Base-by-base conservation (phyloP, 2,329 filamentous ascomycete species). In the Elsinoe arachidis region DNA sequence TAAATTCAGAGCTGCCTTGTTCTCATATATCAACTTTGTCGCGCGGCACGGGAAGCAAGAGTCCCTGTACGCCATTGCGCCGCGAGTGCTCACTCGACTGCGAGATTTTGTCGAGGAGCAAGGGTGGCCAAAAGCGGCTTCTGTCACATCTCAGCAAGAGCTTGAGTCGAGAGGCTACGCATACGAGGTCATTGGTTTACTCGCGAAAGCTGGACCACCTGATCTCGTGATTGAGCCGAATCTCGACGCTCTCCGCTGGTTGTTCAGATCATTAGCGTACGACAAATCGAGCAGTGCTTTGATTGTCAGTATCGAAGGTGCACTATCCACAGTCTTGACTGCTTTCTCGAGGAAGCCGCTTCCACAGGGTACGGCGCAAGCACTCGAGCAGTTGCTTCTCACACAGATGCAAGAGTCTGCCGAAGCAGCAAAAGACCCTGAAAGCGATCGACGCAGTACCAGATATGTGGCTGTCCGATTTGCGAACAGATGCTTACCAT, bases 121-220 rank as follows among this genome's bases (percentile, higher is more conserved):
- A 70, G 90, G 90, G 5, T 96, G 91, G 91, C 91, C 91, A 1
- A 74, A 74, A 17, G 80, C 85, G 1, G 73, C 74, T 35, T 56
- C 41, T 3, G 41, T 38, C 4, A 46, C 54, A 3, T 68, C 70
- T 3, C 77, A 77, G 46, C 76, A 82, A 55, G 80, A 82, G 62
- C 74, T 85, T 56, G 79, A 81, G 2, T 76, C 96, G 43, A 83
- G 92, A 39, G 85, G 85, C 5, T 85, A 87, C 66, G 90, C 87
- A 1, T 97, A 96, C 69, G 92, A 97, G 69, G 90, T 88, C 0
- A 89, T 97, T 38, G 93, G 92, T 0, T 80, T 93, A 12, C 72
- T 97, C 21, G 84, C 87, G 0, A 81, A 80, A 56, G 83, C 84
- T 62, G 82, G 81, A 3, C 81, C 85, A 3, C 72, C 78, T 2